Percentiles rank a stretch among this genome's conserved stretches.
Evolutionary conservation across 164 flowering plant genomes (phyloP).

Genomic region (grape (Vitis vinifera)): DNA sequence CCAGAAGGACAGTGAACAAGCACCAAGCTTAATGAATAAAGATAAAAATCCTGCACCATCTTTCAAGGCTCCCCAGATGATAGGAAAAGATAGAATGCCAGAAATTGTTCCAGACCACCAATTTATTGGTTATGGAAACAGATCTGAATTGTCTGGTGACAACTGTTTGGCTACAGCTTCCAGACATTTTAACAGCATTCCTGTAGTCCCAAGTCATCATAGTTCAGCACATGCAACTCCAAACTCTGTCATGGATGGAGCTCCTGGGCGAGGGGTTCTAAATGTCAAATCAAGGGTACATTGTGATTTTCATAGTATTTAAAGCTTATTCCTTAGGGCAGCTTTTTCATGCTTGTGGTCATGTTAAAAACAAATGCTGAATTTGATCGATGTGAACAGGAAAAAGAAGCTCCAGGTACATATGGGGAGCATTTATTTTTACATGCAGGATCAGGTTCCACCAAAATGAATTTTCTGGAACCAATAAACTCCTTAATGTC

Average conservation of each 20-base stretch:
- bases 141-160: slow-evolving; percentile 29
- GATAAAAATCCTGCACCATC: slow-evolving; percentile 23
- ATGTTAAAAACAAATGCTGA: slow-evolving; percentile 6
- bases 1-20: slow-evolving; percentile 27
- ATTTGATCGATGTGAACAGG: slow-evolving; percentile 22
- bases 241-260: slow-evolving; percentile 4
- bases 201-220: slow-evolving; percentile 14
- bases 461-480: slow-evolving; percentile 17
- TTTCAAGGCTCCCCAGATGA: slow-evolving; percentile 8
- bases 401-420: slow-evolving; percentile 14
- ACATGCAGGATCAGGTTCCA: slow-evolving; percentile 19
- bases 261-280: slow-evolving; percentile 9
- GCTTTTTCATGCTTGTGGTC: slow-evolving; percentile 16
- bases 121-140: slow-evolving; percentile 15
- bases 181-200: slow-evolving; percentile 8
- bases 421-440: slow-evolving; percentile 13
- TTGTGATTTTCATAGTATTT: slow-evolving; percentile 6
- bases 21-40: slow-evolving; percentile 17
- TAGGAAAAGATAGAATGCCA: slow-evolving; percentile 11
- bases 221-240: slow-evolving; percentile 8
- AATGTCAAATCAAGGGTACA: slow-evolving; percentile 18
- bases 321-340: slow-evolving; percentile 9
- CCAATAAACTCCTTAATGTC: slow-evolving; percentile 29
- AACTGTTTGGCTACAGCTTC: slow-evolving; percentile 7
- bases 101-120: slow-evolving; percentile 14